Base-by-base conservation (phyloP, 1,284 basidiomycete genomes). In the Pseudozyma sp. region DNA sequence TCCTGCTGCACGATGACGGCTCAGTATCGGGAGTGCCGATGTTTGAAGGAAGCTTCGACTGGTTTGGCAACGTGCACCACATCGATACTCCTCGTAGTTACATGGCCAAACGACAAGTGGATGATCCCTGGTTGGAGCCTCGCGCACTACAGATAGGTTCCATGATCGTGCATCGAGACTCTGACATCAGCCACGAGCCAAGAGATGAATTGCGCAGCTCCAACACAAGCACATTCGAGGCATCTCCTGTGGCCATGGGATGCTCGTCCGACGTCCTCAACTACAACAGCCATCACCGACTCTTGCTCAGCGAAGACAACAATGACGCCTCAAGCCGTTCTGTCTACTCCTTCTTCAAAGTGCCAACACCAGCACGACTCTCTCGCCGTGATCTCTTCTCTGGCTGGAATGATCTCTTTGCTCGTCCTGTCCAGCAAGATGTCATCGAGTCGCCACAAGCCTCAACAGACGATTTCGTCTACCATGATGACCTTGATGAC, bases 1-100 rank as follows among this genome's bases (percentile, higher is more conserved):
- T 82, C 50, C 25, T 80, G 43, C 40, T 82, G 12, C 77, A 77
- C 42, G 78, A 80, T 55, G 78, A 82, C 36, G 77, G 77, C 44
- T 58, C 69, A 16, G 42, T 59, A 8, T 75, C 73, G 4, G 74
- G 78, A 11, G 45, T 42, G 8, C 78, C 77, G 18, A 50, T 47
- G 21, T 79, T 82, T 43, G 70, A 80, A 49, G 80, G 80, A 47
- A 75, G 68, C 47, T 82, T 82, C 45, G 70, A 72, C 45, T 80
- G 79, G 79, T 55, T 69, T 31, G 78, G 77, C 52, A 81, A 82
- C 57, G 67, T 72, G 14, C 80, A 82, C 47, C 63, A 66, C 53
- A 65, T 82, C 58, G 70, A 74, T 25, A 56, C 66, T 13, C 59
- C 75, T 3, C n/a, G 25, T 1, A 70, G 57, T 51, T 82, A 79